Conservation (phyloP, 2,329 filamentous ascomycete species). For the Orbilia quercus region DNA sequence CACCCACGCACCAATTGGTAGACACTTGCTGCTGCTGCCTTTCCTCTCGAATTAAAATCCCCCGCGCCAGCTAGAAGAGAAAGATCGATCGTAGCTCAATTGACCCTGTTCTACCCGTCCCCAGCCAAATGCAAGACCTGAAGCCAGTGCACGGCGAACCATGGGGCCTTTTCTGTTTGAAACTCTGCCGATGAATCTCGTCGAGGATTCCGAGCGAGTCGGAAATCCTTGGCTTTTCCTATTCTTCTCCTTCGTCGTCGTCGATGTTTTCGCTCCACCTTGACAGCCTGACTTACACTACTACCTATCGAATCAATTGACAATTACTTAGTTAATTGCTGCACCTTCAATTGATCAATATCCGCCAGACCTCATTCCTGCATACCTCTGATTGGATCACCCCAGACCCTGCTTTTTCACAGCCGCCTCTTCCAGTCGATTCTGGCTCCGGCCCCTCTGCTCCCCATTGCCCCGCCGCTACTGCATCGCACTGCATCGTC, state of each 20-base stretch:
- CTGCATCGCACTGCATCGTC: constrained; percentile 24
- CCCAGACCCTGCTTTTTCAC: constrained; percentile 47
- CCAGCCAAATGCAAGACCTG: constrained; percentile 41
- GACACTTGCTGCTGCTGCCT: constrained; percentile 10
- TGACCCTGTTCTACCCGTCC: constrained; percentile 48
- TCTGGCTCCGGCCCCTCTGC: constrained; percentile 20
- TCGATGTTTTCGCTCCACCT: constrained; percentile 39
- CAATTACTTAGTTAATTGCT: no score
- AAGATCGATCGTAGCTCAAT: constrained; percentile 30
- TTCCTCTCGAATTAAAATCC: constrained; percentile 36
- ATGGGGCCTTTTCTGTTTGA: constrained; percentile 34
- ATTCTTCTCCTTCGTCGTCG: constrained; percentile 27
- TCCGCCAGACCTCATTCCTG: constrained; percentile 50
- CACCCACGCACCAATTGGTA: constrained; percentile 32
- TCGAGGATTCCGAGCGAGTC: constrained; percentile 37
- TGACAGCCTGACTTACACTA: constrained; percentile 41
- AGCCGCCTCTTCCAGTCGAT: constrained; percentile 47
- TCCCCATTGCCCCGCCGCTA: constrained; percentile 32
- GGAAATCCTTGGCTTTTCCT: constrained; percentile 29
- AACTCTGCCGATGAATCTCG: constrained; percentile 16
- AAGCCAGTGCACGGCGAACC: constrained; percentile 5
- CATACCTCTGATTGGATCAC: constrained; percentile 49
- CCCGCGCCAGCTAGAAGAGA: constrained; percentile 25
- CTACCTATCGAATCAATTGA: no score
- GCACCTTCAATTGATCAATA: constrained; percentile 54